Evolutionary conservation across 768 basidiomycete species (phyloP).

Genomic region (Asterophora lycoperdoides): DNA sequence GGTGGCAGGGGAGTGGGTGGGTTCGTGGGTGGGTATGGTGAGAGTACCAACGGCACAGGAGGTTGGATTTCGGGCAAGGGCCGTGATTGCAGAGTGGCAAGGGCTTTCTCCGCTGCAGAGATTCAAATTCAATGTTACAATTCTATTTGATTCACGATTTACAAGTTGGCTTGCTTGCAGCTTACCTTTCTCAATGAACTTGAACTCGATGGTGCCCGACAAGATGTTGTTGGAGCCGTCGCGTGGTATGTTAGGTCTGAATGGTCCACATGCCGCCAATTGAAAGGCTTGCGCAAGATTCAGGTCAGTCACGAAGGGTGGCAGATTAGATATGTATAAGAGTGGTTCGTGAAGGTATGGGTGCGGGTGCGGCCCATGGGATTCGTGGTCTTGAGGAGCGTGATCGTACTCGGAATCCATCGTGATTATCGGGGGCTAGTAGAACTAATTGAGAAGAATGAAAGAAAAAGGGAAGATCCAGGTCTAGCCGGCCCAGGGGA

Average conservation of each 20-base stretch:
- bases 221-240: constrained; percentile 50
- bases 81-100: constrained; percentile 78
- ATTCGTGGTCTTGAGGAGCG: constrained; percentile 28
- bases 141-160: neutral
- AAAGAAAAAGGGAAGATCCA: constrained; percentile 10
- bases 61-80: constrained; percentile 59
- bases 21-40: constrained; percentile 78
- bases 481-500: constrained; percentile 19
- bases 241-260: constrained; percentile 72
- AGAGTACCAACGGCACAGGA: constrained; percentile 61
- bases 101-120: constrained; percentile 76
- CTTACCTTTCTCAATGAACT: constrained; percentile 74
- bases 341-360: constrained; percentile 84
- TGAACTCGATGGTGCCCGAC: constrained; percentile 81
- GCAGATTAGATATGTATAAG: constrained; percentile 76
- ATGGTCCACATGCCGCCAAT: constrained; percentile 72
- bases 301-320: constrained; percentile 70
- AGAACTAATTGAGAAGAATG: constrained; percentile 13
- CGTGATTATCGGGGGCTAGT: constrained; percentile 28
- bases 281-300: constrained; percentile 71
- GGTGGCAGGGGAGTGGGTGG: constrained; percentile 73
- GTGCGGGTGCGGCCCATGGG: constrained; percentile 50
- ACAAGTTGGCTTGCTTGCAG: constrained; percentile 7
- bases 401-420: constrained; percentile 44
- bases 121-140: constrained; percentile 10